Evolutionary conservation across 78 protist genomes (phyloP).

Genomic region (Kipferlia bialata): DNA sequence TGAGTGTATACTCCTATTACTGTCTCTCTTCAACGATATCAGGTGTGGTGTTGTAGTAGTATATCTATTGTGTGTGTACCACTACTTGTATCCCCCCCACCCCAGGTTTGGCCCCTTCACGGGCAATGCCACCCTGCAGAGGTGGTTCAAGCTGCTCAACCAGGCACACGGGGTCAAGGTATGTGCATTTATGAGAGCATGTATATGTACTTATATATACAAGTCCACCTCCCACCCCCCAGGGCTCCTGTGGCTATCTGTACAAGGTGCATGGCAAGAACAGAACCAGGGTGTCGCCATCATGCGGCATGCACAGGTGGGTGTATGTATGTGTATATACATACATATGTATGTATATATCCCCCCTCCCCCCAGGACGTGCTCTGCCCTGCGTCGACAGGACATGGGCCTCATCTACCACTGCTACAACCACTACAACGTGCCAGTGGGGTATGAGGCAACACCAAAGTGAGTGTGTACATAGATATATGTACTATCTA

Average conservation of each 20-base stretch:
- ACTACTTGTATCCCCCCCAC: no score
- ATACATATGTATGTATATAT: no score
- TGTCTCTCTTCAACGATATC: no score
- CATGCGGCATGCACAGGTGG: no score
- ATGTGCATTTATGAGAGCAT: no score
- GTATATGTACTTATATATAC: background rate
- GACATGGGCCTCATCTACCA: slow-evolving; percentile 1
- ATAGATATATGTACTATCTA: background rate
- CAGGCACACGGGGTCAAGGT: background rate
- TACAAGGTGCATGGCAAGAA: background rate
- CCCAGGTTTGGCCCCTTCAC: slow-evolving; percentile 17
- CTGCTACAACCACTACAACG: slow-evolving; percentile 11
- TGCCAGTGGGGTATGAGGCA: slow-evolving; percentile 3
- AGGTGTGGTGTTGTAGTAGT: no score
- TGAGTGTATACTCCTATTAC: no score
- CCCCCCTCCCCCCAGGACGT: no score
- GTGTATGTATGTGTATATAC: no score
- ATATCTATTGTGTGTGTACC: no score
- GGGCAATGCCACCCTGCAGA: background rate
- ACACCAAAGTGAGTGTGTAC: background rate
- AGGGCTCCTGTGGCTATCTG: background rate
- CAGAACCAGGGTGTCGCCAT: no score
- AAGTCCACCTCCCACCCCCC: background rate
- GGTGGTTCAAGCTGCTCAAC: background rate
- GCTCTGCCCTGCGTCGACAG: background rate